Conservation (phyloP, 495 filamentous ascomycete species). For the Staphylotrichum longicolle region DNA sequence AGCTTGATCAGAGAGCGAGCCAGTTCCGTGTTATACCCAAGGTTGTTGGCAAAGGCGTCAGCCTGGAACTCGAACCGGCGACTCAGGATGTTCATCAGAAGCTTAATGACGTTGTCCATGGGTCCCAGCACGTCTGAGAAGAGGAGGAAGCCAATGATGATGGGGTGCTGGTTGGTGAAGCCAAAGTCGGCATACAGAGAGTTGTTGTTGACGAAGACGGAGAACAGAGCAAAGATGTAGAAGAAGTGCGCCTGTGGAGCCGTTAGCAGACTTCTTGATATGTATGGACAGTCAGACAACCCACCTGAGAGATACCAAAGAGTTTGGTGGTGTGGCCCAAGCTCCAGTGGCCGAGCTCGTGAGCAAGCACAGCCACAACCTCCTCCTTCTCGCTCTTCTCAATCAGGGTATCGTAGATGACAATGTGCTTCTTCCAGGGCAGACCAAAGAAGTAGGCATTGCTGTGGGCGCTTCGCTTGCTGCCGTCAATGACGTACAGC, state of each 20-base stretch:
- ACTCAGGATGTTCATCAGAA: constrained; percentile 93
- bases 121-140: constrained; percentile 92
- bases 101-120: constrained; percentile 87
- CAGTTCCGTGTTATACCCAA: constrained; percentile 84
- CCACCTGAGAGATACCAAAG: constrained; percentile 83
- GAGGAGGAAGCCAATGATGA: constrained; percentile 93
- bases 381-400: constrained; percentile 90
- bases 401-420: constrained; percentile 96
- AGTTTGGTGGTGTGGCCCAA: constrained; percentile 91
- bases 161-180: constrained; percentile 79
- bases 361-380: constrained; percentile 90
- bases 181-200: constrained; percentile 90
- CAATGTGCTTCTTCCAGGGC: constrained; percentile 99
- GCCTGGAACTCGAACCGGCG: constrained; percentile 94
- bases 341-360: constrained; percentile 97
- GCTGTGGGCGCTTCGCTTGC: constrained; percentile 93
- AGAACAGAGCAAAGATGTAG: constrained; percentile 95
- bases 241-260: constrained; percentile 67
- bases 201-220: constrained; percentile 91
- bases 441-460: constrained; percentile 98
- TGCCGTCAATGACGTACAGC: constrained; percentile 94
- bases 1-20: constrained; percentile 90
- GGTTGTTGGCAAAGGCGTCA: constrained; percentile 78
- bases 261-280: constrained; percentile 31
- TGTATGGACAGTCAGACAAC: constrained; percentile 15